Conservation (phyloP, 1,284 basidiomycete genomes). For the Moesziomyces aphidis region DNA sequence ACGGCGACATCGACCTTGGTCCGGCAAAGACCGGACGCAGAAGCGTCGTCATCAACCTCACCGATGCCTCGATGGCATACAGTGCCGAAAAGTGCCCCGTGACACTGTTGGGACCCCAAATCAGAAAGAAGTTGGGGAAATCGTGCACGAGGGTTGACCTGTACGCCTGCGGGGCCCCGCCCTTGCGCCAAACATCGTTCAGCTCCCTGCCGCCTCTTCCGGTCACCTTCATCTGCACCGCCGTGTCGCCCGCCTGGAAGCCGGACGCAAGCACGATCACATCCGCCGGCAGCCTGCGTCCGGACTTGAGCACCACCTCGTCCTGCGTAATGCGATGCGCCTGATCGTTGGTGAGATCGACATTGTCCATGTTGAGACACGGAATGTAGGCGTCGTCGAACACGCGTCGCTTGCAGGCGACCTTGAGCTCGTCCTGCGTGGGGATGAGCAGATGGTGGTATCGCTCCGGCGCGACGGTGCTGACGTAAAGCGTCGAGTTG, state of each 20-base stretch:
- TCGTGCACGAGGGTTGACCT: slow-evolving; percentile 38
- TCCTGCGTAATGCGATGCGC: slow-evolving; percentile 31
- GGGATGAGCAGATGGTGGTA: slow-evolving; percentile 59
- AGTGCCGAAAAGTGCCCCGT: slow-evolving; percentile 51
- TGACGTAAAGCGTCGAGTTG: slow-evolving; percentile 36
- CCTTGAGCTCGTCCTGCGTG: slow-evolving; percentile 31
- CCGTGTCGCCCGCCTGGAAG: slow-evolving; percentile 38
- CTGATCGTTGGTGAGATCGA: slow-evolving; percentile 35
- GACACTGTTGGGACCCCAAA: slow-evolving; percentile 49
- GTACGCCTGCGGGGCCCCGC: slow-evolving; percentile 42
- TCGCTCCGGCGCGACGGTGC: slow-evolving; percentile 43
- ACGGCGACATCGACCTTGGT: background rate
- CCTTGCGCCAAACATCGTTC: slow-evolving; percentile 35
- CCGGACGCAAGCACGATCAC: slow-evolving; percentile 47
- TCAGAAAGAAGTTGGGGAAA: slow-evolving; percentile 53
- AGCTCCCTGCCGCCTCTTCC: slow-evolving; percentile 35
- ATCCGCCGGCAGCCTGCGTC: slow-evolving; percentile 38
- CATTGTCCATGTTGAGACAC: slow-evolving; percentile 31
- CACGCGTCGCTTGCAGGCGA: slow-evolving; percentile 53
- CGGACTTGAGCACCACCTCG: slow-evolving; percentile 31
- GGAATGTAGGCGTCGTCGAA: slow-evolving; percentile 51
- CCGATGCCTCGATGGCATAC: slow-evolving; percentile 32
- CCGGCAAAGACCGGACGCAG: slow-evolving; percentile 28
- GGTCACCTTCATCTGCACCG: slow-evolving; percentile 31
- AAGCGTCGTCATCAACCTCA: slow-evolving; percentile 23